phyloP scores from a whole-genome alignment of 208 protist species.

The Lotmaria passim region DNA sequence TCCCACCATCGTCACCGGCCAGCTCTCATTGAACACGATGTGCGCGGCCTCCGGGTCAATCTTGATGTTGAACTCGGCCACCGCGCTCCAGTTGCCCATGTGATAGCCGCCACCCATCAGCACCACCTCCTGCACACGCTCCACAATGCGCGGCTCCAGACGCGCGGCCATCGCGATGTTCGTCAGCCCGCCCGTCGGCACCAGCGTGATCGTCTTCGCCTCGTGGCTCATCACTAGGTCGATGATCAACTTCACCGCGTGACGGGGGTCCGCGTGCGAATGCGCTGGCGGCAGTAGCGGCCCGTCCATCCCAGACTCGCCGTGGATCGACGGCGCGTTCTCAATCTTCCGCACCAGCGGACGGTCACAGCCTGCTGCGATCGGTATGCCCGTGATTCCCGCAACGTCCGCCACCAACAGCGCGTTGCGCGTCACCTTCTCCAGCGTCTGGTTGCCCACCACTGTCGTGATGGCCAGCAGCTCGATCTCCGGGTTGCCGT shows the following conservation, averaged over 20 bases:
- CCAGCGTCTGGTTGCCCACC: constrained; percentile 82
- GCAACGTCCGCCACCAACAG: constrained; percentile 45
- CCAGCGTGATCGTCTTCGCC: constrained; percentile 58
- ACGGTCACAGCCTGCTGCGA: constrained; percentile 48
- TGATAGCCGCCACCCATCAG: constrained; percentile 81
- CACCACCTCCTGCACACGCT: constrained; percentile 73
- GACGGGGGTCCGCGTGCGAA: constrained; percentile 35
- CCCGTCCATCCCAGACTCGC: constrained; percentile 66
- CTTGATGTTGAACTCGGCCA: constrained; percentile 85
- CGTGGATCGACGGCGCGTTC: constrained; percentile 69
- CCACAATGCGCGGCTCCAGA: constrained; percentile 71
- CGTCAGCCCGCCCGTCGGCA: constrained; percentile 77
- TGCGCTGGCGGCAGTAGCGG: constrained; percentile 28
- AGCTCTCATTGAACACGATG: constrained; percentile 75
- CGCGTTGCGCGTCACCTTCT: constrained; percentile 80
- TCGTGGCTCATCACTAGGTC: constrained; percentile 62
- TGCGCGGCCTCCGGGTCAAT: constrained; percentile 79
- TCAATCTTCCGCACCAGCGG: constrained; percentile 49
- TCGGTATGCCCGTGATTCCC: constrained; percentile 37
- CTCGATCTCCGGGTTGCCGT: constrained; percentile 64
- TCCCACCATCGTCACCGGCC: constrained; percentile 79
- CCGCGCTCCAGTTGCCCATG: constrained; percentile 57
- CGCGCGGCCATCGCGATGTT: constrained; percentile 81
- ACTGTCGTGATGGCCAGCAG: constrained; percentile 84
- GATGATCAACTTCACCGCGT: constrained; percentile 65